phyloP scores from a whole-genome alignment of 495 filamentous ascomycete genomes.

The Aspergillus saccharolyticus region DNA sequence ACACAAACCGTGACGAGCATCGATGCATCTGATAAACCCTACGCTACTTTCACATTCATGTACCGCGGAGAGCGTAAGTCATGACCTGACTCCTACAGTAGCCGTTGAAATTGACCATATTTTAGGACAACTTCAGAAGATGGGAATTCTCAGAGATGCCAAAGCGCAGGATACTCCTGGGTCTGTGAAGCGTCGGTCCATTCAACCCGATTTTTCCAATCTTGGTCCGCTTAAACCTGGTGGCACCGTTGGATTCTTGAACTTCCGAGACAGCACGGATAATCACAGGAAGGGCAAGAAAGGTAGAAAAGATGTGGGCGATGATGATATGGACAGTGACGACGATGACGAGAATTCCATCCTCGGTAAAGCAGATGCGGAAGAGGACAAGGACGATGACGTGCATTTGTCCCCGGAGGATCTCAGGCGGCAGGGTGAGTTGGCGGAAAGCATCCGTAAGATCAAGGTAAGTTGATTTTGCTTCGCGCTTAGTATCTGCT shows the following conservation, averaged over 20 bases:
- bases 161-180: constrained; percentile 55
- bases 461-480: constrained; percentile 66
- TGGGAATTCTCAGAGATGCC: constrained; percentile 70
- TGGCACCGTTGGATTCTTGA: constrained; percentile 82
- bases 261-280: constrained; percentile 72
- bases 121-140: constrained; percentile 85
- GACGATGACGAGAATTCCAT: constrained; percentile 57
- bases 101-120: constrained; percentile 13
- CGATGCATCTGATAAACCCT: constrained; percentile 89
- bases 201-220: constrained; percentile 74
- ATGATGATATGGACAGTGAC: constrained; percentile 70
- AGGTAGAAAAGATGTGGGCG: constrained; percentile 44
- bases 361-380: constrained; percentile 61
- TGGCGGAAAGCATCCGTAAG: constrained; percentile 84
- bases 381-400: constrained; percentile 66
- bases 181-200: constrained; percentile 64
- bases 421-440: constrained; percentile 72
- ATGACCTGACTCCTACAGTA: neutral
- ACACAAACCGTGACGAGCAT: constrained; percentile 99
- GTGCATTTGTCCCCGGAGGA: constrained; percentile 67
- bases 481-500: neutral
- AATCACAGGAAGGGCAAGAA: constrained; percentile 47
- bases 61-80: constrained; percentile 91
- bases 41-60: constrained; percentile 96
- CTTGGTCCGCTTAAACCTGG: constrained; percentile 78